phyloP scores from a whole-genome alignment of 2,329 filamentous ascomycete species.

The Colletotrichum cereale region DNA sequence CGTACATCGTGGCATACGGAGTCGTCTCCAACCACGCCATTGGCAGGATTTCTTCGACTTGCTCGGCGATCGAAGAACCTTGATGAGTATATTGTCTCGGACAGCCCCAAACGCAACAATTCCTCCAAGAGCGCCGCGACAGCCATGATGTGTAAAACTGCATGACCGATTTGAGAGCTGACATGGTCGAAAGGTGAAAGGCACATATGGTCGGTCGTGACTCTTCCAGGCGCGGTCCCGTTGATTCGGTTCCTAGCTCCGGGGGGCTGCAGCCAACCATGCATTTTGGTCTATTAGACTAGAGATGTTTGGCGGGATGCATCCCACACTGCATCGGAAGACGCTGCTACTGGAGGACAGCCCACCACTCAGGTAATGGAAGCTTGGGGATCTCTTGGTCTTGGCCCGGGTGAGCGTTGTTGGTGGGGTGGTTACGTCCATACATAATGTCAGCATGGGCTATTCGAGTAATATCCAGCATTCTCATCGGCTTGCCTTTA shows the following conservation, averaged over 20 bases:
- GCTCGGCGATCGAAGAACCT: background rate
- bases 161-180: background rate
- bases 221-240: conserved; percentile 28
- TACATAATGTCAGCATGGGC: background rate
- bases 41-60: background rate
- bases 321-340: conserved; percentile 28
- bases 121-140: background rate
- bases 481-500: background rate
- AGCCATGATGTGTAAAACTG: background rate
- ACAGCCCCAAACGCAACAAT: background rate
- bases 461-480: background rate
- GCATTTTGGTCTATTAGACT: conserved; percentile 6
- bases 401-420: background rate
- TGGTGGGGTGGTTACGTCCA: conserved; percentile 22
- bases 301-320: conserved; percentile 24
- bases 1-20: conserved; percentile 22
- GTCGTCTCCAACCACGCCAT: background rate
- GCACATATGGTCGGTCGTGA: background rate
- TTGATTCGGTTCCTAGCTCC: conserved; percentile 28
- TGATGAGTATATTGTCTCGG: background rate
- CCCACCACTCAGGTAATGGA: conserved; percentile 13
- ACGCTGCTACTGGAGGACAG: conserved; percentile 9
- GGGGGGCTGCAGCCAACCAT: conserved; percentile 28
- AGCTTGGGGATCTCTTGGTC: background rate
- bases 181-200: background rate